Conservation (phyloP, 345 rosid species). For the Linum usitatissimum region DNA sequence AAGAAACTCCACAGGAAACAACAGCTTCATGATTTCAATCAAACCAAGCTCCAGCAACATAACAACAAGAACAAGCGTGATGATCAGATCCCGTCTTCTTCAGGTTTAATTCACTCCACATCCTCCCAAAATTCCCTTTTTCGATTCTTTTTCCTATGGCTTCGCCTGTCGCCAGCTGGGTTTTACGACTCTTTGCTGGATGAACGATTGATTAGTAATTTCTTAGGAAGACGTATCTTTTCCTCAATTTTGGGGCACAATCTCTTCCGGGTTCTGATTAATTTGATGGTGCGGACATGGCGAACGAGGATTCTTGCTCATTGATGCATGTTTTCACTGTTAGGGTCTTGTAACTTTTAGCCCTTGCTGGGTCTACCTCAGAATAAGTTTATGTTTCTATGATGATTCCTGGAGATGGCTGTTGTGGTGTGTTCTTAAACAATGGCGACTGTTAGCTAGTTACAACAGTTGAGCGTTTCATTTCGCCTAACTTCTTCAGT, state of each 20-base stretch:
- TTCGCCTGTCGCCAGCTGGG: neutral
- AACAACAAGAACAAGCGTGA: constrained; percentile 21
- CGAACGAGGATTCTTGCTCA: neutral
- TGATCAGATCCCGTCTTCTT: constrained; percentile 29
- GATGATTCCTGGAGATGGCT: neutral
- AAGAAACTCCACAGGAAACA: constrained; percentile 10
- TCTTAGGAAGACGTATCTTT: neutral
- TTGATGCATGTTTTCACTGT: neutral
- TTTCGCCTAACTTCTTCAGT: neutral
- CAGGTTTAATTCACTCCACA: constrained; percentile 22
- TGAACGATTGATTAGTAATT: no score
- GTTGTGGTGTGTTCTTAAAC: neutral
- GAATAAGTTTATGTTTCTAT: neutral
- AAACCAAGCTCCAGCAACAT: constrained; percentile 30
- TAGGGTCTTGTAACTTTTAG: neutral
- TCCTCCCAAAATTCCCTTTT: neutral
- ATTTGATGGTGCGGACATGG: neutral
- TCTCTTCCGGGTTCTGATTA: neutral
- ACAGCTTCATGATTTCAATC: constrained; percentile 1
- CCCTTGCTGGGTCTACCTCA: neutral
- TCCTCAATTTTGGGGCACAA: neutral
- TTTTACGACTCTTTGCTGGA: neutral
- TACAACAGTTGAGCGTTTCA: neutral
- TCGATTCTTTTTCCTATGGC: neutral
- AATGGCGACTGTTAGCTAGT: neutral